These are phyloP conservation scores for Coemansia erecta DNA, from an alignment of 192 early-diverging fungal genomes.

Conservation along the genomic window DNA sequence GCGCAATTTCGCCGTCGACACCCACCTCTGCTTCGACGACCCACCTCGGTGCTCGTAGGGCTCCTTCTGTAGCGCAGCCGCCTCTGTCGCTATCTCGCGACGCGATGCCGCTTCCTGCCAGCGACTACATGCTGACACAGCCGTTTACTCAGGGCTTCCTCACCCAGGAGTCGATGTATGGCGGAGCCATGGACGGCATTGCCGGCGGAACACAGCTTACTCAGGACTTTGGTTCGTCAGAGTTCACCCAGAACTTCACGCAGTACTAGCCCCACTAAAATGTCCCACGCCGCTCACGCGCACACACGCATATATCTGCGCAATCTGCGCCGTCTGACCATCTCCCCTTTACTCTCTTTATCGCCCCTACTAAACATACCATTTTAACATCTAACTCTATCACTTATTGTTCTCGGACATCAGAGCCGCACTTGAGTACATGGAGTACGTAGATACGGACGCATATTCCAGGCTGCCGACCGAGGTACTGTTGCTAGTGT, in stretches of 20 bases:
- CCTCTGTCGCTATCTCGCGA: not conserved
- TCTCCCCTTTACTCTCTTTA: too few relatives aligned
- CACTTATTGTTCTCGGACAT: too few relatives aligned
- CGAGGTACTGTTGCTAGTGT: conserved; percentile 25
- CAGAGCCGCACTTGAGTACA: not conserved
- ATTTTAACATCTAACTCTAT: too few relatives aligned
- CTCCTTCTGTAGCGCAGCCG: not conserved
- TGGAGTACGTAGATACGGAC: not conserved
- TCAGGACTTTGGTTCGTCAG: conserved; percentile 26
- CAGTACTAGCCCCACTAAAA: conserved; percentile 20
- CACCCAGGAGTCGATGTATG: conserved; percentile 27
- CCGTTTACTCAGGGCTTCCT: conserved; percentile 32
- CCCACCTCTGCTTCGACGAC: not conserved
- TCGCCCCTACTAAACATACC: too few relatives aligned
- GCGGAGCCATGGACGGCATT: conserved; percentile 9
- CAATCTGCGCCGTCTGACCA: too few relatives aligned
- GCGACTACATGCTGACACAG: conserved; percentile 18
- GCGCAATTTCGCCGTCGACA: not conserved
- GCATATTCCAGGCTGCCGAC: conserved; percentile 13
- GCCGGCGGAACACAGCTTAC: conserved; percentile 24
- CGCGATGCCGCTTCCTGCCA: not conserved
- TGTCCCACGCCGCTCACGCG: too few relatives aligned
- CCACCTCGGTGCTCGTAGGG: not conserved
- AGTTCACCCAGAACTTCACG: conserved; percentile 49
- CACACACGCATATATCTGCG: too few relatives aligned